Percentiles rank a stretch among this genome's conserved stretches.
These are phyloP conservation scores for Cubamyces lactineus DNA, from an alignment of 768 basidiomycete species.

Conservation along the genomic window DNA sequence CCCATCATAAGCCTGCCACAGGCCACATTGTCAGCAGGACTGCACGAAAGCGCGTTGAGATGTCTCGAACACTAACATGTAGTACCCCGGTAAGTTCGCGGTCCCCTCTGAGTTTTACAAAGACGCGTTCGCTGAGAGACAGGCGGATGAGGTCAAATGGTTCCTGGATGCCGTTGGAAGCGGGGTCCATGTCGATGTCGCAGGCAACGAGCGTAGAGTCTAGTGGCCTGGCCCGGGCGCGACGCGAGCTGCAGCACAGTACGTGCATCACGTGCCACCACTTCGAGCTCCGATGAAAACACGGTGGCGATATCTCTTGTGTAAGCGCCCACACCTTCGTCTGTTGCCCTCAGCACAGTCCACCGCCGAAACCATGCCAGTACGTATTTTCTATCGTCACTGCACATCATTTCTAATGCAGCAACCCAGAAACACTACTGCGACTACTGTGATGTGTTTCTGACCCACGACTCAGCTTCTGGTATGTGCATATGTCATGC, in stretches of 20 bases:
- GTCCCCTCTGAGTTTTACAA: slow-evolving; percentile 96
- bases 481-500: slow-evolving; percentile 54
- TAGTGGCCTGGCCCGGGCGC: slow-evolving; percentile 5
- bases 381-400: slow-evolving; percentile 40
- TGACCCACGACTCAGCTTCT: slow-evolving; percentile 94
- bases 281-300: slow-evolving; percentile 27
- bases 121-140: slow-evolving; percentile 96
- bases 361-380: slow-evolving; percentile 58
- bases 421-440: slow-evolving; percentile 83
- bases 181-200: slow-evolving; percentile 59
- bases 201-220: slow-evolving; percentile 10
- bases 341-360: slow-evolving; percentile 7
- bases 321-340: slow-evolving; percentile 12
- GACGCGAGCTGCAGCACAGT: not conserved
- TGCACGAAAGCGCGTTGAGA: too few relatives aligned
- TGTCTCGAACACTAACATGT: slow-evolving; percentile 62
- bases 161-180: slow-evolving; percentile 82
- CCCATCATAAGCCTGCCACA: slow-evolving; percentile 92
- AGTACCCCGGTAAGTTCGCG: slow-evolving; percentile 89
- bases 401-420: slow-evolving; percentile 15
- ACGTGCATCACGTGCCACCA: slow-evolving; percentile 15
- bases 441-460: slow-evolving; percentile 91
- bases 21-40: too few relatives aligned
- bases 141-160: slow-evolving; percentile 97
- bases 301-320: not conserved